phyloP scores from a whole-genome alignment of 2,329 filamentous ascomycete genomes.

The Claviceps purpurea region DNA sequence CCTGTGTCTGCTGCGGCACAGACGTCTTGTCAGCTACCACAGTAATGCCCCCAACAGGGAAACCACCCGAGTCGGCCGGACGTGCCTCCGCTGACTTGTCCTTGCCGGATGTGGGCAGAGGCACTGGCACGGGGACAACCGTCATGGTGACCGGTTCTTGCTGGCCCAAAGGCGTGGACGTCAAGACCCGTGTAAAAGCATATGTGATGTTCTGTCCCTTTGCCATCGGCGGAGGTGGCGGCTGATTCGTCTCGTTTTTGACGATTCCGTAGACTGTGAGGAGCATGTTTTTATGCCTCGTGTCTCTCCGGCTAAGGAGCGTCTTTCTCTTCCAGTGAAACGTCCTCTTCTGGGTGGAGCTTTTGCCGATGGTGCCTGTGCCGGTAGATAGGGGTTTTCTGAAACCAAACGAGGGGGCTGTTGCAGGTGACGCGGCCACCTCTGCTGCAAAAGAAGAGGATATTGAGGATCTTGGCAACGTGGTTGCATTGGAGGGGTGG shows the following conservation, averaged over 20 bases:
- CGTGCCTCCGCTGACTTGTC: too few relatives aligned
- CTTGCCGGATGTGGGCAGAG: background rate
- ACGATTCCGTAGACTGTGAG: constrained; percentile 31
- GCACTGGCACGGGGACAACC: background rate
- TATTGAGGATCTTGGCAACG: too few relatives aligned
- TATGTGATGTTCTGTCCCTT: constrained; percentile 8
- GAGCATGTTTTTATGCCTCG: constrained; percentile 17
- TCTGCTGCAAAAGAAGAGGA: too few relatives aligned
- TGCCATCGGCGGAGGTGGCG: constrained; percentile 22
- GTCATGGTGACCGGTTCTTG: background rate
- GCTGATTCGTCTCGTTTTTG: constrained; percentile 14
- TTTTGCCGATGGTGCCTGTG: background rate
- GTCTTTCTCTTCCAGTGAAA: background rate
- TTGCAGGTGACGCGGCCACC: too few relatives aligned
- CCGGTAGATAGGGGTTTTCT: background rate
- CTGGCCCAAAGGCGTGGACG: background rate
- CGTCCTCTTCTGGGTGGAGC: background rate
- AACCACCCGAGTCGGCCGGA: too few relatives aligned
- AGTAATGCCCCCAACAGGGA: background rate
- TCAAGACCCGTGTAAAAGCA: background rate
- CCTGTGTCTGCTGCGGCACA: background rate
- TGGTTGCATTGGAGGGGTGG: background rate
- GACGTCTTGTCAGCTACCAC: too few relatives aligned
- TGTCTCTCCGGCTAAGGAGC: constrained; percentile 13
- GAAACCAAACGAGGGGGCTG: too few relatives aligned